Evolutionary conservation across 2,329 filamentous ascomycete species (phyloP), one percentile per base, ranked within the genome.

Genomic region (Podosphaera leucotricha): DNA sequence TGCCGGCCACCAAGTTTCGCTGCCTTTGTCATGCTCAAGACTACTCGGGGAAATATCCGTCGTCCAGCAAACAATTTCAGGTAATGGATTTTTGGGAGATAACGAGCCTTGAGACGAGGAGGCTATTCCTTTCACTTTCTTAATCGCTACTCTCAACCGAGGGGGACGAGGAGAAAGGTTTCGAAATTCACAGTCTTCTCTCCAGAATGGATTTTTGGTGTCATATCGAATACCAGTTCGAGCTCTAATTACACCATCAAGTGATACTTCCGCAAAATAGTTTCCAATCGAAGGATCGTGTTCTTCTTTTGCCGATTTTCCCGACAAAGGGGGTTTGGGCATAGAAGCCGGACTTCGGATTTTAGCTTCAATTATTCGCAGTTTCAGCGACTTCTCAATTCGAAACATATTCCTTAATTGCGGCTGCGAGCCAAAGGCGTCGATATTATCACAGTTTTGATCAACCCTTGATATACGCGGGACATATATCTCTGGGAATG

Each of bases 1-100:
- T 19, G 93, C 73, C 15, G 77, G 79, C 65, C 84, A 80, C 87
- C 86, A 94, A 54, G 85, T 79, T 59, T 95, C 87, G 28, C 77
- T 70, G 46, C 87, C 80, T 54, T 79, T 79, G 15, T 77, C 78
- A 0, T 73, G 68, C 33, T 87, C 81, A 15, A 93, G 61, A 49
- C 85, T 79, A 46, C 86, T 78, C 6, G 94, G 64, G 18, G 77
- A 71, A 38, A 60, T 53, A 52, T 93, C 83, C n/a, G 93, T 78
- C 43, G 76, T 73, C 1, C 83, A 82, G 49, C 70, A 74, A 2
- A 71, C 55, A 13, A 67, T 57, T 52, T 77, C 74, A 2, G 63
- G 62, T 11, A 66, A 53, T 40, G 49, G 51, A 30, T 54, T 46
- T 30, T 54, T 55, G 13, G 50, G 50, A n/a, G 55, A 54, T 19